These are phyloP conservation scores for Trichosanthes cucumerina DNA, from an alignment of 306 rosid genomes.

Conservation along the genomic window DNA sequence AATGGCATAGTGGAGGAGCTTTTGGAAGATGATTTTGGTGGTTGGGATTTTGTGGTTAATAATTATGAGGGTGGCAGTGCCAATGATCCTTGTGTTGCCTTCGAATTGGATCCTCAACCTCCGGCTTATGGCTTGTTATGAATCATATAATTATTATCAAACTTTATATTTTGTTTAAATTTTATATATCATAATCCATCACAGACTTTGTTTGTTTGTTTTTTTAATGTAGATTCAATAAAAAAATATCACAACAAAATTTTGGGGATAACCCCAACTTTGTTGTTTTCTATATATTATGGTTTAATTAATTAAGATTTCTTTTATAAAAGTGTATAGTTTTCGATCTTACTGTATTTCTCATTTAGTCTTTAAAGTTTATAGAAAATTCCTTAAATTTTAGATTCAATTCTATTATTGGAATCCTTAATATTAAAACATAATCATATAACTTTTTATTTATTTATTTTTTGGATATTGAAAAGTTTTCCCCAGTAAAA, in stretches of 20 bases:
- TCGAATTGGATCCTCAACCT: neutral
- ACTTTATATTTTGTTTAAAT: neutral
- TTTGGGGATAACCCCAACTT: neutral
- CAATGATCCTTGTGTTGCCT: neutral
- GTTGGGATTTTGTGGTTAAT: slow-evolving; percentile 1
- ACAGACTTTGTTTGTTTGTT: neutral
- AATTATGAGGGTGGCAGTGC: neutral
- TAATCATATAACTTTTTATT: too few species aligned
- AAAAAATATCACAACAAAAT: neutral
- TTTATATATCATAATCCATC: neutral
- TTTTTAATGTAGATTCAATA: neutral
- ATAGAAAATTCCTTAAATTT: too few species aligned
- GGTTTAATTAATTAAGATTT: too few species aligned
- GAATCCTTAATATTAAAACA: too few species aligned
- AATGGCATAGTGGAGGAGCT: neutral
- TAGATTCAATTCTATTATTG: too few species aligned
- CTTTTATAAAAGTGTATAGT: too few species aligned
- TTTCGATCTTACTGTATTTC: too few species aligned
- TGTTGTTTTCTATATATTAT: neutral
- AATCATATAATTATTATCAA: neutral
- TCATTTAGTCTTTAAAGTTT: too few species aligned
- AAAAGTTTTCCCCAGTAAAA: too few species aligned
- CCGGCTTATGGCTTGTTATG: neutral
- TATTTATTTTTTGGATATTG: too few species aligned
- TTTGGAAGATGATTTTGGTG: neutral